A percentile compares a stretch with the other conserved stretches of the same genome.
Conservation (phyloP, 345 rosid species). For the Camelina hispida region DNA sequence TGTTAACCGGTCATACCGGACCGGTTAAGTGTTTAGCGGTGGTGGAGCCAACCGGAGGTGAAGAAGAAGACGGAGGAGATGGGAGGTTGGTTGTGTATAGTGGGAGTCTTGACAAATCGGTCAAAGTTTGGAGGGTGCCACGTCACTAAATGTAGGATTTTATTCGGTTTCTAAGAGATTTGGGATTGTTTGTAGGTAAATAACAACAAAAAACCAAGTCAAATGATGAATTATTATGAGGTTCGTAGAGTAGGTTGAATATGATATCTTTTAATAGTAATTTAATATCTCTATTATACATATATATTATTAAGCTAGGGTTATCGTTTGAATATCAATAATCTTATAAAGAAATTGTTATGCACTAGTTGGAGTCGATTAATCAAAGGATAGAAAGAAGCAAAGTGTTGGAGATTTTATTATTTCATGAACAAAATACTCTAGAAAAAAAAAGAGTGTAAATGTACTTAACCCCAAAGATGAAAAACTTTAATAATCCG, state of each 20-base stretch:
- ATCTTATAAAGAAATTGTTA: background rate
- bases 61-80: slow-evolving; percentile 48
- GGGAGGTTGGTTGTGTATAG: slow-evolving; percentile 76
- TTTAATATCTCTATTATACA: background rate
- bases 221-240: slow-evolving; percentile 24
- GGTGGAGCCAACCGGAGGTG: slow-evolving; percentile 46
- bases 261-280: slow-evolving; percentile 1
- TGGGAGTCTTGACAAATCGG: slow-evolving; percentile 93
- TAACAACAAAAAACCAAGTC: slow-evolving; percentile 28
- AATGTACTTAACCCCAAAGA: background rate
- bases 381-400: background rate
- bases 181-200: slow-evolving; percentile 16
- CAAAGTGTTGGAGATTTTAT: background rate
- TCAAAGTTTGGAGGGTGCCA: slow-evolving; percentile 93
- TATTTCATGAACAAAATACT: background rate
- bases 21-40: slow-evolving; percentile 91
- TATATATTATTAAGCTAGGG: slow-evolving; percentile 1
- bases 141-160: slow-evolving; percentile 23
- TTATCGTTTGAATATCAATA: background rate
- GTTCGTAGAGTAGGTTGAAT: background rate
- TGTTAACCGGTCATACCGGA: slow-evolving; percentile 85
- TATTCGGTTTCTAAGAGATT: background rate
- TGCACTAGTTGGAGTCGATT: background rate
- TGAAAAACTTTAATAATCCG: background rate
- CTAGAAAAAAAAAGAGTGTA: background rate